Evolutionary conservation across 2,329 filamentous ascomycete species (phyloP).

Genomic region (Stachybotrys echinatus): DNA sequence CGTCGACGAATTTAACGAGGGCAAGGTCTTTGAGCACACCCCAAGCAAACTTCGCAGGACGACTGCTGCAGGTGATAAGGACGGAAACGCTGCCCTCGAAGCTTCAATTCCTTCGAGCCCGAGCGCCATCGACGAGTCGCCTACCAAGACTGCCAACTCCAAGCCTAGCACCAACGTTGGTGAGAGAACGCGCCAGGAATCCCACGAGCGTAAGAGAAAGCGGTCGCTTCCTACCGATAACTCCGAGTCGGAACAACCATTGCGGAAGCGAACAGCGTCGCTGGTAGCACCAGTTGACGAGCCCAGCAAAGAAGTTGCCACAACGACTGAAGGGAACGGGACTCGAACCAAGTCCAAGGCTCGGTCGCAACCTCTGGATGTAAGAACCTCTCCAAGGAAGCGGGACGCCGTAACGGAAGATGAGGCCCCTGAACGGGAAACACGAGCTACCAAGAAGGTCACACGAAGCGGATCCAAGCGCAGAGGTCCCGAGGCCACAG

Average conservation of each 20-base stretch:
- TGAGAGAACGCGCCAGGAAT: conserved; percentile 25
- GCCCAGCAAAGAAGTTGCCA: conserved; percentile 17
- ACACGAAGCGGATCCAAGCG: conserved; percentile 35
- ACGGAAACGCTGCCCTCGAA: conserved; percentile 35
- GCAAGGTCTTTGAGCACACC: conserved; percentile 56
- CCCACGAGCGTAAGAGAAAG: conserved; percentile 43
- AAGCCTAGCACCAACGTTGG: conserved; percentile 19
- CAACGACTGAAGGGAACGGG: conserved; percentile 18
- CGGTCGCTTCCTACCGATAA: conserved; percentile 39
- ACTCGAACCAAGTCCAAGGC: conserved; percentile 25
- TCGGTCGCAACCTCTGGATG: conserved; percentile 34
- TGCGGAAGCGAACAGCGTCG: conserved; percentile 50
- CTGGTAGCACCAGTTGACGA: conserved; percentile 32
- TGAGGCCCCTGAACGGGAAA: conserved; percentile 23
- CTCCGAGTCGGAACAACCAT: conserved; percentile 41
- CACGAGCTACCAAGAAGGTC: conserved; percentile 31
- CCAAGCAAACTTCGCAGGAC: conserved; percentile 70
- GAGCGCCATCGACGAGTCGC: conserved; percentile 28
- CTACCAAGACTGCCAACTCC: conserved; percentile 23
- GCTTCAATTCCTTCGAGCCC: conserved; percentile 32
- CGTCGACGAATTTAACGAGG: conserved; percentile 49
- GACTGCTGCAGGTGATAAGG: conserved; percentile 26
- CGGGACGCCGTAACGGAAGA: conserved; percentile 21
- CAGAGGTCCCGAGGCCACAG: conserved; percentile 21
- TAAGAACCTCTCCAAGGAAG: conserved; percentile 23